A percentile compares a stretch with the other conserved stretches of the same genome.
Evolutionary conservation across 1,139 yeast genomes (phyloP).

Genomic region (Zygosaccharomyces pseudobailii): DNA sequence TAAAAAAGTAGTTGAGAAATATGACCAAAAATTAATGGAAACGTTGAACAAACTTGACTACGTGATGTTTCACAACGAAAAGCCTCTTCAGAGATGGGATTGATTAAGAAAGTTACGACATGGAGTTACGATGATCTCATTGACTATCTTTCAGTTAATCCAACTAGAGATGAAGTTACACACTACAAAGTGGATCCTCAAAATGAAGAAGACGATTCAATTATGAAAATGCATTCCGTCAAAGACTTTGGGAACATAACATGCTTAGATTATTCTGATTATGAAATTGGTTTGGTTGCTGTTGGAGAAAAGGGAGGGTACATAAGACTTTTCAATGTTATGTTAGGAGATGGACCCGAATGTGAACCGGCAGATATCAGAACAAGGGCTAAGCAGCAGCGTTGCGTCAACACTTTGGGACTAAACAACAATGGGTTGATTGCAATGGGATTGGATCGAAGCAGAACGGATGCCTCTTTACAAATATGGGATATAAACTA

Average conservation of each 20-base stretch:
- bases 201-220: conserved; percentile 38
- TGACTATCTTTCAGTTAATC: conserved; percentile 35
- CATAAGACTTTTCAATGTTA: conserved; percentile 59
- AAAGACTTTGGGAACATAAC: conserved; percentile 70
- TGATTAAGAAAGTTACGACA: conserved; percentile 29
- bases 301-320: conserved; percentile 73
- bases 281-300: conserved; percentile 55
- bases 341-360: conserved; percentile 20
- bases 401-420: conserved; percentile 73
- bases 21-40: neutral
- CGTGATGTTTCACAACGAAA: neutral
- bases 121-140: conserved; percentile 31
- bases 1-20: neutral
- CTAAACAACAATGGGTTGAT: conserved; percentile 62
- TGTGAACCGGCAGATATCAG: conserved; percentile 19
- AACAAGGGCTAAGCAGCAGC: conserved; percentile 59
- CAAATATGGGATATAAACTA: conserved; percentile 79
- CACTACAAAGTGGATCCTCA: conserved; percentile 33
- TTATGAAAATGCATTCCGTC: conserved; percentile 47
- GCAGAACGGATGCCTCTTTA: conserved; percentile 70
- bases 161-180: conserved; percentile 36
- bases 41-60: neutral
- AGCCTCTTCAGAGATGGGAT: conserved; percentile 22
- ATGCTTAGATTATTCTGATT: conserved; percentile 61
- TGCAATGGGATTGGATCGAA: conserved; percentile 78